phyloP scores from a whole-genome alignment of 306 rosid genomes.

The Trichosanthes cucumerina region DNA sequence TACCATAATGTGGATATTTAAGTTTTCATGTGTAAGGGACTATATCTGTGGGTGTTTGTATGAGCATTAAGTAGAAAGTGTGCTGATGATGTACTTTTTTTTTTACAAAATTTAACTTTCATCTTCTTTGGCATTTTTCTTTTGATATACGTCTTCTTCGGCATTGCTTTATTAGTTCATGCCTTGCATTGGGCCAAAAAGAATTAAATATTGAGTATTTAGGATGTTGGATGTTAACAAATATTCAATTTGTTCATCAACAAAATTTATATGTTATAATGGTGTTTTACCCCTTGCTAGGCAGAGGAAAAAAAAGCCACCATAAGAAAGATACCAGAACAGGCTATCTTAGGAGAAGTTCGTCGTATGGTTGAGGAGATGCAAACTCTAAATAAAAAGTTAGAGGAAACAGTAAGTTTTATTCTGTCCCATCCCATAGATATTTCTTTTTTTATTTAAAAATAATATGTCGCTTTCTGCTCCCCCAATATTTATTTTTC shows the following conservation, averaged over 20 bases:
- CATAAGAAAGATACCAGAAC: slow-evolving; percentile 68
- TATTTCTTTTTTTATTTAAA: not conserved
- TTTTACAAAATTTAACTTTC: not conserved
- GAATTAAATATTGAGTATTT: not conserved
- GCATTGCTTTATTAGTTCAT: not conserved
- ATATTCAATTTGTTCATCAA: not conserved
- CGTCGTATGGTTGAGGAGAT: slow-evolving; percentile 91
- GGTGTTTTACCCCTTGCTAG: slow-evolving; percentile 24
- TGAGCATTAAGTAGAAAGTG: not conserved
- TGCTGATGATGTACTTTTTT: no score
- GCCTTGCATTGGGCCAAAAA: not conserved
- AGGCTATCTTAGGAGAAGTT: slow-evolving; percentile 65
- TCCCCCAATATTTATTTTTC: not conserved
- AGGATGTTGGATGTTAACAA: not conserved
- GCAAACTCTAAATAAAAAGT: slow-evolving; percentile 66
- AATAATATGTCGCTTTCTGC: not conserved
- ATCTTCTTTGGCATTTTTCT: not conserved
- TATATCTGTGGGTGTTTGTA: not conserved
- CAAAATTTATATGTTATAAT: not conserved
- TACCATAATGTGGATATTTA: not conserved
- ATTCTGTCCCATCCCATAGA: not conserved
- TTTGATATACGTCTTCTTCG: not conserved
- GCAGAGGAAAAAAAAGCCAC: slow-evolving; percentile 64
- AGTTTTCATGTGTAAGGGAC: not conserved
- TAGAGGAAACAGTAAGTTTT: slow-evolving; percentile 73